Conservation (phyloP, 345 rosid genomes). For the Arabidopsis thaliana region TAIR10.1 NC_003071.7:12029501-12030000, state of each 20-base stretch:
- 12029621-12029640: conserved; percentile 25
- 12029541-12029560: conserved; percentile 36
- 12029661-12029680: conserved; percentile 24
- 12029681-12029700: background rate
- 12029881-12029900: conserved; percentile 41
- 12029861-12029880: conserved; percentile 25
- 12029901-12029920: conserved; percentile 3
- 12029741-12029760: background rate
- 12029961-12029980: background rate
- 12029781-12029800: background rate
- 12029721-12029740: conserved; percentile 11
- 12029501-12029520: conserved; percentile 12
- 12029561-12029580: conserved; percentile 22
- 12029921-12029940: background rate
- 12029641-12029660: conserved; percentile 12
- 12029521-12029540: conserved; percentile 8
- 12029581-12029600: conserved; percentile 1
- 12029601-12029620: conserved; percentile 22
- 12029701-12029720: conserved; percentile 26
- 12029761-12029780: background rate
- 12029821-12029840: conserved; percentile 33
- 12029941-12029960: background rate
- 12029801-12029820: conserved; percentile 21
- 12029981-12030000: background rate
- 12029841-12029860: conserved; percentile 9